Evolutionary conservation across 768 basidiomycete species (phyloP), one percentile per base, ranked within the genome.

Genomic region (Rhodotorula kratochvilovae): DNA sequence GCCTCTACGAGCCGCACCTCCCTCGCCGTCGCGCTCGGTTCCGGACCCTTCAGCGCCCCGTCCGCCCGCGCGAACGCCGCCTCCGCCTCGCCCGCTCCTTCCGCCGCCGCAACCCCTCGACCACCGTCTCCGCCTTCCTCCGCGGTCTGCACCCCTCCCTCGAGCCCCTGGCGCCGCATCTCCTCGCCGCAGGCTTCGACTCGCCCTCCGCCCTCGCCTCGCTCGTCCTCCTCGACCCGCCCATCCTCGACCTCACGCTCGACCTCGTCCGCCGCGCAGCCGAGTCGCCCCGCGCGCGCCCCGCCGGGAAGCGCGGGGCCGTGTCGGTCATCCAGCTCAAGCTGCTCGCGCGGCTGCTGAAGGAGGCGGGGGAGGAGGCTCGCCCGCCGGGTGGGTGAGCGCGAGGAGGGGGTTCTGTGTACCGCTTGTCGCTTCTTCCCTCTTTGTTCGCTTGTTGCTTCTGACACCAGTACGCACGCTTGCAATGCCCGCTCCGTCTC

Each of bases 201-300:
- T 33, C 63, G 35, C 1, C 31, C 43, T 42, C 33, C 8, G 29
- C 53, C 10, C 63, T 64, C 50, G 10, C 50, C 35, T 11, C 35
- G 5, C 61, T 62, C 36, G 6, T n/a, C 35, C 35, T 51, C 35
- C n/a, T 62, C 61, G 61, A 62, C 5, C 61, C 61, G 13, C 16
- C 16, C 4, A 39, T 15, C 15, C 4, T 36, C 31, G n/a, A 39
- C 31, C 25, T 31, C 6, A 5, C 33, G 12, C 60, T 61, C 46
- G 60, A 46, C 4, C 23, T 0, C 25, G 16, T 58, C 15, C 39
- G 29, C 17, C 7, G 7, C 23, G 33, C 6, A 3, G 25, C 27
- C 6, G 16, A 15, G 42, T 27, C 19, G 31, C n/a, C 31, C 17
- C 1, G 43, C 16, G 31, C 17, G 10, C 42, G 39, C n/a, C 11